Conservation (phyloP, 441 rosid genomes). For the Mallotus repandus region DNA sequence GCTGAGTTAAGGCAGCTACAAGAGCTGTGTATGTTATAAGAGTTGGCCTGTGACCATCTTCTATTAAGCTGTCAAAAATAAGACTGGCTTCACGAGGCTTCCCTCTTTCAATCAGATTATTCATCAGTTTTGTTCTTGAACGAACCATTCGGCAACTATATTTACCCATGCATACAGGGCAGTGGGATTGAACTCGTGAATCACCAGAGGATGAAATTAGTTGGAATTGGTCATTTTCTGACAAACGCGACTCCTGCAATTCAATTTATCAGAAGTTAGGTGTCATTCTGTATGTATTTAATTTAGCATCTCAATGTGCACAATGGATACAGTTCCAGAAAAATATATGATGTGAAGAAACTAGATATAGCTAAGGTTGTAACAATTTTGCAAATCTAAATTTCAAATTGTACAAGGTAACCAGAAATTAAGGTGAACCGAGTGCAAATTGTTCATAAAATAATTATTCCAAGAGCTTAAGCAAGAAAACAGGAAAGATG, state of each 20-base stretch:
- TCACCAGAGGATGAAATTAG: conserved; percentile 33
- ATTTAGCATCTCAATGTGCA: background rate
- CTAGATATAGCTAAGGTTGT: background rate
- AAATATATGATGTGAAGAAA: background rate
- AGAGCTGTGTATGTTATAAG: conserved; percentile 81
- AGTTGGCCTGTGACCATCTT: conserved; percentile 85
- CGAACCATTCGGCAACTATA: conserved; percentile 63
- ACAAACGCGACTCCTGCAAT: conserved; percentile 40
- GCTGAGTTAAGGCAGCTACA: conserved; percentile 68
- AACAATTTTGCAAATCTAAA: background rate
- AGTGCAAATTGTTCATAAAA: background rate
- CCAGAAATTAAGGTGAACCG: background rate
- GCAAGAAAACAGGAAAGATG: background rate
- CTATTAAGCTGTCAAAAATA: conserved; percentile 58
- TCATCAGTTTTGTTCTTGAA: conserved; percentile 88
- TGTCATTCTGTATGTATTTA: background rate
- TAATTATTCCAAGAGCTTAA: conserved; percentile 6
- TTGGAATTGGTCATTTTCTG: conserved; percentile 37
- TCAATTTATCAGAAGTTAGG: conserved; percentile 13
- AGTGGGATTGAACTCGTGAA: conserved; percentile 32
- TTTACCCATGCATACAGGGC: conserved; percentile 57
- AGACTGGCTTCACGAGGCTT: conserved; percentile 76
- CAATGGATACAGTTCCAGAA: too few relatives aligned
- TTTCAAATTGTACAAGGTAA: background rate
- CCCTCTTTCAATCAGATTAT: conserved; percentile 56